Conservation (phyloP, 495 filamentous ascomycete genomes). For the Podospora tetraspora region DNA sequence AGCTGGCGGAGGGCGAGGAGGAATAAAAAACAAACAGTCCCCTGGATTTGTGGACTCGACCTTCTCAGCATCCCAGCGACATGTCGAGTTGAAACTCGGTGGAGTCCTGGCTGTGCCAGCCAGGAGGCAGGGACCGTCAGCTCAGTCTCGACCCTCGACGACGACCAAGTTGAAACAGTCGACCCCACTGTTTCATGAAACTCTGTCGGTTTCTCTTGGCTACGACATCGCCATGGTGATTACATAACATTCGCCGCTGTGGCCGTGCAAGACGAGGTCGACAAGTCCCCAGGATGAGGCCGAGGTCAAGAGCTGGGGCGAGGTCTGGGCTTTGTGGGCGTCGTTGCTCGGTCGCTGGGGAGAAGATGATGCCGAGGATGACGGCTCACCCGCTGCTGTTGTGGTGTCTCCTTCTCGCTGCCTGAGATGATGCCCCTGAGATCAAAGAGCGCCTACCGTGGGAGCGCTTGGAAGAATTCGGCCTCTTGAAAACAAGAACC, state of each 20-base stretch:
- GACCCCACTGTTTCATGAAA: conserved; percentile 9
- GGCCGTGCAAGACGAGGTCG: neutral
- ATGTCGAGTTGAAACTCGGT: neutral
- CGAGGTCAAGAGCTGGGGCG: neutral
- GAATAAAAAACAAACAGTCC: conserved; percentile 13
- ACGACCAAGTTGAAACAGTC: neutral
- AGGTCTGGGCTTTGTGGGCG: neutral
- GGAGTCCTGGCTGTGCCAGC: neutral
- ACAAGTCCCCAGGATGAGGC: neutral
- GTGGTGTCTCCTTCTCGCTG: no score
- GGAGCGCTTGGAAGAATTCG: neutral
- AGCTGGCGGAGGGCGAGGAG: neutral
- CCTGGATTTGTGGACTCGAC: conserved; percentile 5
- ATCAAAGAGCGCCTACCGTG: neutral
- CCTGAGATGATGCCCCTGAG: neutral
- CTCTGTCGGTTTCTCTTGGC: neutral
- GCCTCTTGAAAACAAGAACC: no score
- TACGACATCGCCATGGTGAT: neutral
- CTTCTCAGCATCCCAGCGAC: neutral
- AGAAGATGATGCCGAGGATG: neutral
- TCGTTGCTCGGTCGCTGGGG: neutral
- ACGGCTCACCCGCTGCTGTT: no score
- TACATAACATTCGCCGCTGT: neutral
- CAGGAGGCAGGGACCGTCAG: neutral
- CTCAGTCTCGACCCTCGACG: neutral